Evolutionary conservation across 805 yeast species (phyloP).

Genomic region (Ogataea methylovora): DNA sequence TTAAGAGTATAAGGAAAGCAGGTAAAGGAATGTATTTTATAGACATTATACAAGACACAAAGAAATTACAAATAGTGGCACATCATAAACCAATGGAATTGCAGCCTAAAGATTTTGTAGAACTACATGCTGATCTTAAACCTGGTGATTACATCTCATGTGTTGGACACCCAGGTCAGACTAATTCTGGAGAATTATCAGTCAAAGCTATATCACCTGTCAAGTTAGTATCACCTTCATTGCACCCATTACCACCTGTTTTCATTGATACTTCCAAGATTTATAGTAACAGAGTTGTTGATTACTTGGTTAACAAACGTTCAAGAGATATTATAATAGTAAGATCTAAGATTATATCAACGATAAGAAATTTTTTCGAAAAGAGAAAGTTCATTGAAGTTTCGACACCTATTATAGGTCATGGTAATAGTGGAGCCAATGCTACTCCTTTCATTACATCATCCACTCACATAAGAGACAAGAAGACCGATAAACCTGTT

Average conservation of each 20-base stretch:
- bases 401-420: conserved; percentile 76
- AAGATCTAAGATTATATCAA: conserved; percentile 46
- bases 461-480: conserved; percentile 26
- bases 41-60: conserved; percentile 57
- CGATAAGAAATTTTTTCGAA: conserved; percentile 52
- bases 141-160: conserved; percentile 69
- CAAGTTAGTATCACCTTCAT: conserved; percentile 55
- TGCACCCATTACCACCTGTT: conserved; percentile 63
- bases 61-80: conserved; percentile 54
- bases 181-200: conserved; percentile 75
- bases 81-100: conserved; percentile 40
- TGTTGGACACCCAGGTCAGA: conserved; percentile 64
- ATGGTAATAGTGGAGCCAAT: conserved; percentile 73
- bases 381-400: conserved; percentile 64
- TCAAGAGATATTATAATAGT: conserved; percentile 40
- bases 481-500: conserved; percentile 11
- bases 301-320: conserved; percentile 54
- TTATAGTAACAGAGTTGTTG: conserved; percentile 63
- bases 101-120: conserved; percentile 33
- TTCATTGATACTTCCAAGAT: conserved; percentile 48
- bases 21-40: conserved; percentile 66
- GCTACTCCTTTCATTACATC: conserved; percentile 78
- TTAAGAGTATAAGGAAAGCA: conserved; percentile 49
- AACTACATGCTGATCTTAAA: conserved; percentile 35
- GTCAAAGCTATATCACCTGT: conserved; percentile 48